Evolutionary conservation across 2,329 filamentous ascomycete genomes (phyloP).

Genomic region (Alternaria atra): DNA sequence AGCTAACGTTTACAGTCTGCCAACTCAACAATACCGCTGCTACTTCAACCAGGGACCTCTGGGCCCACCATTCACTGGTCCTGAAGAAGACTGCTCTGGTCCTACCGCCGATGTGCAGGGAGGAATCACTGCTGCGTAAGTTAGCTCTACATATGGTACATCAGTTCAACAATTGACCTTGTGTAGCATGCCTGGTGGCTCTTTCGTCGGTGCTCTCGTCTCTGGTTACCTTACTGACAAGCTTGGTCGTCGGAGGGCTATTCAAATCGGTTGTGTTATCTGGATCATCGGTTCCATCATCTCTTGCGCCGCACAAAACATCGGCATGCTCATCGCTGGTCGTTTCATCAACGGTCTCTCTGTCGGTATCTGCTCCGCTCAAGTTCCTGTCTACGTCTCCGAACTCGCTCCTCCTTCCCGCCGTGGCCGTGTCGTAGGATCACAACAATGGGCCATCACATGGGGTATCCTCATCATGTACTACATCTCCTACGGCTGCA

Average conservation of each 20-base stretch:
- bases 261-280: slow-evolving; percentile 62
- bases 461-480: slow-evolving; percentile 60
- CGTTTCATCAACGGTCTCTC: slow-evolving; percentile 76
- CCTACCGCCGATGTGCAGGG: slow-evolving; percentile 66
- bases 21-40: slow-evolving; percentile 73
- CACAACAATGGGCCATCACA: slow-evolving; percentile 79
- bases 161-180: neutral
- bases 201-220: slow-evolving; percentile 69
- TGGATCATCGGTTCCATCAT: slow-evolving; percentile 69
- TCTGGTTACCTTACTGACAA: slow-evolving; percentile 68
- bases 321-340: slow-evolving; percentile 75
- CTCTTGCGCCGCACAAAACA: slow-evolving; percentile 69
- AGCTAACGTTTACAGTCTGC: slow-evolving; percentile 59
- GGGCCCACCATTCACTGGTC: slow-evolving; percentile 46
- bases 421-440: slow-evolving; percentile 73
- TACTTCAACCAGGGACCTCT: slow-evolving; percentile 70
- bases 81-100: slow-evolving; percentile 59
- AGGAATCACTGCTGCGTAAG: slow-evolving; percentile 58
- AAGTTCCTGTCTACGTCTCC: slow-evolving; percentile 74
- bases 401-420: slow-evolving; percentile 68
- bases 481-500: slow-evolving; percentile 48
- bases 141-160: neutral
- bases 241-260: slow-evolving; percentile 63
- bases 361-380: slow-evolving; percentile 76
- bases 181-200: slow-evolving; percentile 70